A percentile compares a stretch with the other conserved stretches of the same genome.
phyloP scores from a whole-genome alignment of 495 filamentous ascomycete species.

The Xylaria grammica region DNA sequence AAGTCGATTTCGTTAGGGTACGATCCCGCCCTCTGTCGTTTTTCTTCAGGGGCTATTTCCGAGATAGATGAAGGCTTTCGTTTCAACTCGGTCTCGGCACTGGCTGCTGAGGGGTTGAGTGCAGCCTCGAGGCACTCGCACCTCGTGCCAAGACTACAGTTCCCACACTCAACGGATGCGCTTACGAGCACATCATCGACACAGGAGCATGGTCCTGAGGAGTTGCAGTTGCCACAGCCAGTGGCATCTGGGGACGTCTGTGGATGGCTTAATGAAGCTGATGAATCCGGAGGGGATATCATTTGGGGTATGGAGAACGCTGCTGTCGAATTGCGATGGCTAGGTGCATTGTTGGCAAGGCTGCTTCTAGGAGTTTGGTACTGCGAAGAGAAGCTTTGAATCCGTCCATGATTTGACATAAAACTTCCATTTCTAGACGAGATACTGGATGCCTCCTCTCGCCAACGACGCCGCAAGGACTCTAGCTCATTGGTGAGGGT shows the following conservation, averaged over 20 bases:
- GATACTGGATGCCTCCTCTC: conserved; percentile 23
- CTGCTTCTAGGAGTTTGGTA: conserved; percentile 32
- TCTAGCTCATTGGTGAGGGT: conserved; percentile 33
- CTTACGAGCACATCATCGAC: conserved; percentile 54
- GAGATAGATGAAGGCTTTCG: conserved; percentile 41
- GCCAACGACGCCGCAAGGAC: conserved; percentile 29
- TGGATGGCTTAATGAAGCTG: conserved; percentile 27
- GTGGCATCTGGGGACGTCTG: conserved; percentile 35
- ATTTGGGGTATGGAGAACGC: conserved; percentile 55
- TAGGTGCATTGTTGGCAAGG: conserved; percentile 33
- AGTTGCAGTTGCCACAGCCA: conserved; percentile 58
- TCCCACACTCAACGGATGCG: conserved; percentile 62
- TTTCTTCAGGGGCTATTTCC: conserved; percentile 60
- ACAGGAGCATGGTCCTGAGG: conserved; percentile 57
- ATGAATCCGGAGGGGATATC: conserved; percentile 50
- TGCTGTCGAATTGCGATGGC: conserved; percentile 38
- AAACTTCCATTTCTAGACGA: conserved; percentile 35
- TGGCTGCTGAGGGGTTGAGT: conserved; percentile 31
- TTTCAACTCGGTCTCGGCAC: conserved; percentile 42
- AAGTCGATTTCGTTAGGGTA: conserved; percentile 72
- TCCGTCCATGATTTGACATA: conserved; percentile 27
- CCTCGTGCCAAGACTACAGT: conserved; percentile 61
- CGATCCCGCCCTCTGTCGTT: conserved; percentile 46
- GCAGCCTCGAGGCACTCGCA: conserved; percentile 73
- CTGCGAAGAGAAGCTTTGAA: conserved; percentile 25